These are phyloP conservation scores for Pseudocercospora eumusae DNA, from an alignment of 2,329 filamentous ascomycete species.

Conservation along the genomic window DNA sequence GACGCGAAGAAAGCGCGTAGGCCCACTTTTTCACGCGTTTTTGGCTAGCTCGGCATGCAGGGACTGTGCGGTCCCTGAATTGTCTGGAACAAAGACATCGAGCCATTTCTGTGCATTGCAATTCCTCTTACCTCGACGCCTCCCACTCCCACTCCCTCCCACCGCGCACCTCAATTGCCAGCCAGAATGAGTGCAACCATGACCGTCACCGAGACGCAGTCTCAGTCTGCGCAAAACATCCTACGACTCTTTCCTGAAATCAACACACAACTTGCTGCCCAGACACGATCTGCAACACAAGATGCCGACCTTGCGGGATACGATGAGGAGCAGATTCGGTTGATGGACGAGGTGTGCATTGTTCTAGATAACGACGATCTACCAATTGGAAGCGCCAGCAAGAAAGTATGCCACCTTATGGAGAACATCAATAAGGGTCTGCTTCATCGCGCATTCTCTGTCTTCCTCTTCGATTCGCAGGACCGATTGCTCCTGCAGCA, in stretches of 20 bases:
- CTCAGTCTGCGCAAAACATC: slow-evolving; percentile 78
- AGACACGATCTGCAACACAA: slow-evolving; percentile 51
- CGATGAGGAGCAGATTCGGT: slow-evolving; percentile 93
- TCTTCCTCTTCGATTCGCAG: slow-evolving; percentile 94
- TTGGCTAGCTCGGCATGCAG: slow-evolving; percentile 5
- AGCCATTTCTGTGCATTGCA: slow-evolving; percentile 14
- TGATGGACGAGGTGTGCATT: slow-evolving; percentile 99
- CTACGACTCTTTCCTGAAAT: slow-evolving; percentile 85
- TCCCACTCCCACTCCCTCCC: not conserved
- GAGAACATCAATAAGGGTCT: slow-evolving; percentile 96
- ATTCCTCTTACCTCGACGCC: slow-evolving; percentile 6
- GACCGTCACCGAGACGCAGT: slow-evolving; percentile 34
- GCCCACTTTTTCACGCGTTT: not conserved
- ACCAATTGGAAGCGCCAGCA: slow-evolving; percentile 94
- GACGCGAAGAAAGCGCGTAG: not conserved
- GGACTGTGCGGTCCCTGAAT: slow-evolving; percentile 14
- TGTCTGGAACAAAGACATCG: slow-evolving; percentile 18
- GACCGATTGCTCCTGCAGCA: slow-evolving; percentile 94
- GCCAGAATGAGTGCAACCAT: slow-evolving; percentile 37
- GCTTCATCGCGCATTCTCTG: slow-evolving; percentile 94
- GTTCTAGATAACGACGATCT: slow-evolving; percentile 88
- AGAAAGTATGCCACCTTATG: slow-evolving; percentile 99
- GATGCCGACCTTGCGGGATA: slow-evolving; percentile 80
- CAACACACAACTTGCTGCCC: slow-evolving; percentile 60
- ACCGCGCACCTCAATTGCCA: not conserved